These are phyloP conservation scores for Diversispora epigaea DNA, from an alignment of 192 early-diverging fungal genomes.

Conservation along the genomic window DNA sequence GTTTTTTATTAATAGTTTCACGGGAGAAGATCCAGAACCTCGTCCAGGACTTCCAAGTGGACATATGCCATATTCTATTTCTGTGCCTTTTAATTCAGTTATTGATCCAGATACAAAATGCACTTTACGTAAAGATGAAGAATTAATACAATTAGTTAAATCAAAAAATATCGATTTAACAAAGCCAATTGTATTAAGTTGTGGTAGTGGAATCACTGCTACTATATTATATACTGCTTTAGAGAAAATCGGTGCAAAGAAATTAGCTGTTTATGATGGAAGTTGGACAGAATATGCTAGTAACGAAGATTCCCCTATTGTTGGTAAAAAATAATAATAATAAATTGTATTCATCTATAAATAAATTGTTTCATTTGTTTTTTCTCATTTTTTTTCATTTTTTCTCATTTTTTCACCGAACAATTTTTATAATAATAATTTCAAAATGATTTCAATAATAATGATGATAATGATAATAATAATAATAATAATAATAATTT, in stretches of 20 bases:
- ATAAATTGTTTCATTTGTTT: no score
- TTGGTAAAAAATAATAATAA: constrained; percentile 30
- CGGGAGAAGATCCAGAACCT: constrained; percentile 75
- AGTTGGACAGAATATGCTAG: constrained; percentile 90
- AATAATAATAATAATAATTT: no score
- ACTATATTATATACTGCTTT: constrained; percentile 78
- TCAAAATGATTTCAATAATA: no score
- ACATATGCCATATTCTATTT: constrained; percentile 80
- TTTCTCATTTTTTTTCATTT: no score
- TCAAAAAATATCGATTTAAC: constrained; percentile 65
- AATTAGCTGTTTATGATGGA: constrained; percentile 83
- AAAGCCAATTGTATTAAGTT: constrained; percentile 74
- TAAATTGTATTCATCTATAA: no score
- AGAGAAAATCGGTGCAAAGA: constrained; percentile 62
- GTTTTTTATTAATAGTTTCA: constrained; percentile 48
- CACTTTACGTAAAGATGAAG: constrained; percentile 55
- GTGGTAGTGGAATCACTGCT: constrained; percentile 89
- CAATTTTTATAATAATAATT: no score
- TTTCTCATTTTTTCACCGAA: no score
- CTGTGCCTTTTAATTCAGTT: constrained; percentile 67
- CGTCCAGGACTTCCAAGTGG: constrained; percentile 75
- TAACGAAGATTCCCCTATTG: constrained; percentile 65
- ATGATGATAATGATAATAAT: no score
- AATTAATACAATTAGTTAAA: constrained; percentile 56
- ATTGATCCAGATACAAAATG: constrained; percentile 52